Evolutionary conservation across 306 rosid species (phyloP).

Genomic region (Lathyrus aphaca): DNA sequence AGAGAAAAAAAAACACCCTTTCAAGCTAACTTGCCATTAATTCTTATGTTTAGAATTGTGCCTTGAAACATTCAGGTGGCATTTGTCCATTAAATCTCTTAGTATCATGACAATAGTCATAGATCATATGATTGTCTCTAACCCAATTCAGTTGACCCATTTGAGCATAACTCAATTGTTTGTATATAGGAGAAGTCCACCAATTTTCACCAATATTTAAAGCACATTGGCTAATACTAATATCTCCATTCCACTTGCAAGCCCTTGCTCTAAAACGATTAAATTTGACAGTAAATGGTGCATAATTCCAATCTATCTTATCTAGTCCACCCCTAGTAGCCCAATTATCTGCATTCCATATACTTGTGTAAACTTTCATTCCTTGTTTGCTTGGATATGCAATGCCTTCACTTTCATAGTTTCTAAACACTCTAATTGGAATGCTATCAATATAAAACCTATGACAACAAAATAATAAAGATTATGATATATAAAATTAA

Average conservation of each 20-base stretch:
- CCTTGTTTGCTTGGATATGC: constrained; percentile 78
- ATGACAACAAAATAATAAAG: constrained; percentile 23
- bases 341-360: constrained; percentile 40
- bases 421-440: constrained; percentile 74
- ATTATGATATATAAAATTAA: too few species aligned
- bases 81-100: constrained; percentile 59
- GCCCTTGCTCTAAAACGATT: constrained; percentile 67
- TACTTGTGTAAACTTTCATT: constrained; percentile 67
- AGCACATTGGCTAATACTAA: constrained; percentile 63
- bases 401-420: constrained; percentile 61
- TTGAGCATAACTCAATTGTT: constrained; percentile 44
- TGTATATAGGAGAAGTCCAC: constrained; percentile 66
- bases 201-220: constrained; percentile 53
- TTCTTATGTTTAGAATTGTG: constrained; percentile 46
- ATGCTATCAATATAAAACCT: constrained; percentile 79
- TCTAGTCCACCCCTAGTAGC: constrained; percentile 81
- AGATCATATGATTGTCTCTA: constrained; percentile 62
- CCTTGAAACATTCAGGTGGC: constrained; percentile 61
- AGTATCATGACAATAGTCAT: constrained; percentile 74
- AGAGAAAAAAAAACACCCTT: background rate
- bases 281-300: constrained; percentile 69
- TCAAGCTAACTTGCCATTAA: background rate
- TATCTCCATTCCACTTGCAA: constrained; percentile 64
- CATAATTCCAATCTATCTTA: constrained; percentile 63
- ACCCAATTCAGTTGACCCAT: constrained; percentile 60